A percentile compares a stretch with the other conserved stretches of the same genome.
Evolutionary conservation across 768 basidiomycete genomes (phyloP).

Genomic region (Xerocomellus intermedius): DNA sequence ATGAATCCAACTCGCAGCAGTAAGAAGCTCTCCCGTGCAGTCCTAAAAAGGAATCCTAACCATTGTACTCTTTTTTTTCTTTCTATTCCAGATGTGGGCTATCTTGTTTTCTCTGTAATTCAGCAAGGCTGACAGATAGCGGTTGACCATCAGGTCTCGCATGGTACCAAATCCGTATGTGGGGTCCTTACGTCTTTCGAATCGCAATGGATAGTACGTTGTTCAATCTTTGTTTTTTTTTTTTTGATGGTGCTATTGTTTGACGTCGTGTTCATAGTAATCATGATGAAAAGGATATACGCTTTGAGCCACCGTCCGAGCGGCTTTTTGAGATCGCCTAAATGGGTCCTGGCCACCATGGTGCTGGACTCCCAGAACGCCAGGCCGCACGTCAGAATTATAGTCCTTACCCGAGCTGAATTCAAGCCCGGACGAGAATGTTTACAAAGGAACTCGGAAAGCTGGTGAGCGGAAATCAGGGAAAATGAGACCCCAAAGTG

Average conservation of each 20-base stretch:
- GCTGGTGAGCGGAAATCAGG: too few species aligned
- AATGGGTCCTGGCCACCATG: constrained; percentile 7
- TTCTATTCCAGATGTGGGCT: constrained; percentile 10
- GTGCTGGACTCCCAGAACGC: background rate
- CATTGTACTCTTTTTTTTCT: background rate
- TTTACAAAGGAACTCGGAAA: too few species aligned
- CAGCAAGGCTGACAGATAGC: background rate
- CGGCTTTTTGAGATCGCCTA: constrained; percentile 6
- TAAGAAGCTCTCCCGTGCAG: background rate
- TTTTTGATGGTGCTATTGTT: background rate
- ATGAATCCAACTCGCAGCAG: constrained; percentile 4
- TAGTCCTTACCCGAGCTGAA: background rate
- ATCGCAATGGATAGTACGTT: constrained; percentile 20
- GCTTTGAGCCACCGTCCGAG: constrained; percentile 7
- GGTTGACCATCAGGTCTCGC: constrained; percentile 9
- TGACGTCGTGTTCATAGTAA: constrained; percentile 6
- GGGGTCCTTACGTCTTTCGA: constrained; percentile 15
- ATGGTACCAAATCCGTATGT: constrained; percentile 13
- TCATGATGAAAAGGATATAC: constrained; percentile 22
- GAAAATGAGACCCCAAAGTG: too few species aligned
- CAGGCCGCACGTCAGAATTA: background rate
- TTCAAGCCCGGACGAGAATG: too few species aligned
- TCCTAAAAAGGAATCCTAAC: background rate
- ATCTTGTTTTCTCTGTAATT: background rate
- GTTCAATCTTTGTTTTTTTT: background rate